Evolutionary conservation across 2,329 filamentous ascomycete genomes (phyloP).

Genomic region (Ascosphaera aggregata): DNA sequence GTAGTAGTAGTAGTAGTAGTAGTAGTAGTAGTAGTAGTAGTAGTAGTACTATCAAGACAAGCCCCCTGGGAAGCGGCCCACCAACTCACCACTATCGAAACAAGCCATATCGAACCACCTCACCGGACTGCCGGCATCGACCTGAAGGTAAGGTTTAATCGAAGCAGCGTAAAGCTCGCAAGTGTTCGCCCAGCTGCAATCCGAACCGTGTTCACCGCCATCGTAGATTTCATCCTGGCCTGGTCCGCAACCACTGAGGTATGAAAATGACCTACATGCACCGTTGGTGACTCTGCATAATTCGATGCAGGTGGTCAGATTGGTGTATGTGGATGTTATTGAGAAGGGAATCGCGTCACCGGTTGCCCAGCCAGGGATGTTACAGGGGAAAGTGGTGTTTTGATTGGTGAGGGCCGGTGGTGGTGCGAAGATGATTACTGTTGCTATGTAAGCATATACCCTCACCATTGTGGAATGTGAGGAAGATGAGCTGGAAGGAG

Average conservation of each 20-base stretch:
- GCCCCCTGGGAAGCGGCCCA: too few species aligned
- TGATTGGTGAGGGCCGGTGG: not conserved
- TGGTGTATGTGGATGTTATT: not conserved
- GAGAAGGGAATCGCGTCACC: not conserved
- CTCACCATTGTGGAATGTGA: too few species aligned
- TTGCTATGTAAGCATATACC: too few species aligned
- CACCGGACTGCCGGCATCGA: not conserved
- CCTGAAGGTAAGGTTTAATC: not conserved
- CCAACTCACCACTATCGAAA: too few species aligned
- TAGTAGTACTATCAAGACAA: too few species aligned
- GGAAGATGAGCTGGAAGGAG: too few species aligned
- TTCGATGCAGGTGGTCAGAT: not conserved
- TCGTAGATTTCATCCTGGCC: not conserved
- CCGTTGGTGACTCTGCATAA: not conserved
- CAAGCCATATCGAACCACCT: not conserved
- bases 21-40: too few species aligned
- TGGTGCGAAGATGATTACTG: not conserved
- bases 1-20: too few species aligned
- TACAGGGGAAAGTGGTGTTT: not conserved
- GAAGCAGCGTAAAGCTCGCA: not conserved
- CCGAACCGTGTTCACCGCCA: not conserved
- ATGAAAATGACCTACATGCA: not conserved
- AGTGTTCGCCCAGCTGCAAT: not conserved
- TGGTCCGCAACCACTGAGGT: not conserved
- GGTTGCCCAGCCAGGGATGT: not conserved